Evolutionary conservation across 2,329 filamentous ascomycete species (phyloP), one percentile per base, ranked within the genome.

Genomic region (Arachnomyces sp.): DNA sequence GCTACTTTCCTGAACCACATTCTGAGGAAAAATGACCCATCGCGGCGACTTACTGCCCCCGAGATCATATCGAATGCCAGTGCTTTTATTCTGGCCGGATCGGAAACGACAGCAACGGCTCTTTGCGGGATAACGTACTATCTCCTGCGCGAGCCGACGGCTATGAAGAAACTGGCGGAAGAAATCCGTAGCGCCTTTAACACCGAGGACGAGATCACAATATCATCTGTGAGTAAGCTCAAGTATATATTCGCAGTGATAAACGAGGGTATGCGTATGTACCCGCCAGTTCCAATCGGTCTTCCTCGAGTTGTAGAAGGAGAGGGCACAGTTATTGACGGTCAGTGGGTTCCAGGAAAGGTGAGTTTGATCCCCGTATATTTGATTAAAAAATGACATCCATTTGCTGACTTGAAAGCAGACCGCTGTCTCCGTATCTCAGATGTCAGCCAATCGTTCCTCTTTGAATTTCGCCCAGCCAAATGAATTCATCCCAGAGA

Each of bases 211-310:
- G 37, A 50, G 9, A 68, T 69, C 46, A 41, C 36, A 5, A 46
- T 52, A 4, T 37, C 42, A 12, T 40, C 48, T 1, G 51, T 59
- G 4, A 65, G 65, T 17, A 36, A 53, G 2, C 50, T 73, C 5
- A 51, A 56, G 0, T 74, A 72, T 45, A 54, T 74, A 1, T 58
- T 61, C 4, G 71, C 69, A 3, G 64, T 62, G 40, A 61, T 75
- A 31, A 63, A 73, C 32, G 71, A 75, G 48, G 54, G 63, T 0
- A 54, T 74, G 41, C 63, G 72, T 12, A 54, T 72, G 37, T 64
- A 64, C 3, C 68, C 72, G 3, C 62, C 68, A 0, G 63, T 67
- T 1, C 55, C 59, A 2, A 53, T 54, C 7, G 51, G 29, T 7
- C 29, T 47, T 13, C 32, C 44, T 49, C 0, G 43, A 54, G 6